Conservation (phyloP, 345 rosid genomes). For the Populus nigra region DNA sequence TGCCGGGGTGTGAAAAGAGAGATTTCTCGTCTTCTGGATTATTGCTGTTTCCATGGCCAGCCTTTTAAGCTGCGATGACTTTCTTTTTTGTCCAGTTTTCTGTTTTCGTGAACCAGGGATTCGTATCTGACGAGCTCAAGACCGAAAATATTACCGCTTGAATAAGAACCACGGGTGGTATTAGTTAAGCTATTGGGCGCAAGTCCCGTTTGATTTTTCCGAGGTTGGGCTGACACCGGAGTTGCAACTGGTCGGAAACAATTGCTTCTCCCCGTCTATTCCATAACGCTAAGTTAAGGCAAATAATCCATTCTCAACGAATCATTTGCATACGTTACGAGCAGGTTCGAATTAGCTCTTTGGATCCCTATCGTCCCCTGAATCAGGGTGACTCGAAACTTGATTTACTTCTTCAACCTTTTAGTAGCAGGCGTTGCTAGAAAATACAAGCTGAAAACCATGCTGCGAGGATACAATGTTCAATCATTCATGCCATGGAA, state of each 20-base stretch:
- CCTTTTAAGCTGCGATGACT: no score
- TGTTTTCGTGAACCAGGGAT: no score
- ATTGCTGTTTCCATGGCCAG: no score
- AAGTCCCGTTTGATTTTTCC: background rate
- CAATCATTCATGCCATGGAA: background rate
- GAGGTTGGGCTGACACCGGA: background rate
- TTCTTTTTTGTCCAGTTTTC: no score
- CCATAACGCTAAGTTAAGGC: background rate
- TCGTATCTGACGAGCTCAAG: no score
- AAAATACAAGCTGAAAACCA: background rate
- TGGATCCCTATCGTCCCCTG: background rate
- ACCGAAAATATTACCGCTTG: no score
- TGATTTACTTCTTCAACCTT: background rate
- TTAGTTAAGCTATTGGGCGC: background rate
- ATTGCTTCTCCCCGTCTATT: no score
- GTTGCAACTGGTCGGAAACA: no score
- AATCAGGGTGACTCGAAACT: background rate
- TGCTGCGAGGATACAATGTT: background rate
- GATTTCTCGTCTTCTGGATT: no score
- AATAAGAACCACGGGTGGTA: no score
- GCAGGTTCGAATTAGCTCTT: background rate
- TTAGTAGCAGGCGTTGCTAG: background rate
- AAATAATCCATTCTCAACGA: background rate
- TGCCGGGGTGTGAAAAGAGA: no score
- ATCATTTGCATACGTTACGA: background rate